A percentile compares a stretch with the other conserved stretches of the same genome.
Conservation (phyloP, 805 yeast species). For the Metschnikowia noctiluminum region DNA sequence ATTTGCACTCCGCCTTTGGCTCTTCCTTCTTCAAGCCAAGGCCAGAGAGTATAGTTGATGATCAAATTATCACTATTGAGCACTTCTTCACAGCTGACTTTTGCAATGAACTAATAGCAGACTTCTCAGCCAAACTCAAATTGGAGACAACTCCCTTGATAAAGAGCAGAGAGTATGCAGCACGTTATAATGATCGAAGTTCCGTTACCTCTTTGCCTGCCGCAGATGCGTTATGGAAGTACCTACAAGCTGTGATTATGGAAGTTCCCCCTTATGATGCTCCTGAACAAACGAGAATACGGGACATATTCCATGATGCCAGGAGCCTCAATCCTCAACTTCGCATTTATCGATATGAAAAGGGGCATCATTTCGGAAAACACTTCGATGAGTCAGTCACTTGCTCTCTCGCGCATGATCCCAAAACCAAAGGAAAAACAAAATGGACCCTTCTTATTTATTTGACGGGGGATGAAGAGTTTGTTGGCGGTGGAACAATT, state of each 20-base stretch:
- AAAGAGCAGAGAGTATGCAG: constrained; percentile 53
- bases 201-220: constrained; percentile 39
- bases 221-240: constrained; percentile 40
- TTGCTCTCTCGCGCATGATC: constrained; percentile 25
- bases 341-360: constrained; percentile 50
- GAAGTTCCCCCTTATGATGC: constrained; percentile 28
- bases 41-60: constrained; percentile 24
- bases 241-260: constrained; percentile 31
- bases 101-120: constrained; percentile 38
- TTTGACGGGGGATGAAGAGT: constrained; percentile 53
- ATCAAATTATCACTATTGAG: constrained; percentile 40
- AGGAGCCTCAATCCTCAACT: constrained; percentile 54
- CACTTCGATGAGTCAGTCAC: constrained; percentile 60
- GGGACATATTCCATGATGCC: constrained; percentile 34
- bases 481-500: constrained; percentile 58
- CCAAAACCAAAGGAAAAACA: constrained; percentile 37
- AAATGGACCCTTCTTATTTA: constrained; percentile 60
- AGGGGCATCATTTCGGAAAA: constrained; percentile 57
- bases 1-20: constrained; percentile 7
- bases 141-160: constrained; percentile 48
- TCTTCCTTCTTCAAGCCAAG: constrained; percentile 19
- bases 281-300: constrained; percentile 22
- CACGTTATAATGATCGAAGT: constrained; percentile 53
- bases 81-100: constrained; percentile 35
- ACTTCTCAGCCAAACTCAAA: constrained; percentile 19